Conservation (phyloP, 2,329 filamentous ascomycete genomes). For the Phialemoniopsis sp. region DNA sequence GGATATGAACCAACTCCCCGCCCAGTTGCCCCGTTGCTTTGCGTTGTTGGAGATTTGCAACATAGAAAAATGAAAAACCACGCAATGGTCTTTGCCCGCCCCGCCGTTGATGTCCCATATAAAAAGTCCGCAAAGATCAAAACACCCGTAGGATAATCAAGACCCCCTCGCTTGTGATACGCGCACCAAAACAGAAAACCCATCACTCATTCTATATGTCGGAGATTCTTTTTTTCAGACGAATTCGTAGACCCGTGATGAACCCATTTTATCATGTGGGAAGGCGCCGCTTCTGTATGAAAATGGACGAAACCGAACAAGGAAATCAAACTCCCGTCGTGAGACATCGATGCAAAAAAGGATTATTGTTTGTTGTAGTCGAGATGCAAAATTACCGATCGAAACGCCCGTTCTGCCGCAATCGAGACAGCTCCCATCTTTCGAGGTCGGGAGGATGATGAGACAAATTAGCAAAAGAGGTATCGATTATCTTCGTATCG, state of each 20-base stretch:
- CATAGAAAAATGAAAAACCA: neutral
- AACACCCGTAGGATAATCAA: conserved; percentile 1
- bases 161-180: conserved; percentile 1
- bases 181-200: conserved; percentile 23
- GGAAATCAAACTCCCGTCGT: conserved; percentile 39
- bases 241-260: conserved; percentile 46
- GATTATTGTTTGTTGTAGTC: conserved; percentile 17
- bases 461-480: conserved; percentile 18
- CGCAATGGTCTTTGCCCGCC: conserved; percentile 1
- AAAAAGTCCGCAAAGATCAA: neutral
- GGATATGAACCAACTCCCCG: conserved; percentile 11
- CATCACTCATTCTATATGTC: conserved; percentile 46
- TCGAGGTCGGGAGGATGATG: conserved; percentile 20
- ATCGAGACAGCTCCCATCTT: conserved; percentile 32
- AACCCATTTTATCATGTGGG: conserved; percentile 38
- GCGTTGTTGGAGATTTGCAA: conserved; percentile 1
- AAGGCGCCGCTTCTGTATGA: conserved; percentile 29
- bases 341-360: conserved; percentile 44
- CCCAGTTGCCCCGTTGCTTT: conserved; percentile 6
- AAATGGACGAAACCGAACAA: conserved; percentile 19
- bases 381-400: conserved; percentile 37
- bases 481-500: conserved; percentile 25
- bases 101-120: neutral
- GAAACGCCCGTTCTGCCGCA: conserved; percentile 39
- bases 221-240: conserved; percentile 37